These are phyloP conservation scores for Ogataea populi-albae DNA, from an alignment of 805 yeast species.

Conservation along the genomic window DNA sequence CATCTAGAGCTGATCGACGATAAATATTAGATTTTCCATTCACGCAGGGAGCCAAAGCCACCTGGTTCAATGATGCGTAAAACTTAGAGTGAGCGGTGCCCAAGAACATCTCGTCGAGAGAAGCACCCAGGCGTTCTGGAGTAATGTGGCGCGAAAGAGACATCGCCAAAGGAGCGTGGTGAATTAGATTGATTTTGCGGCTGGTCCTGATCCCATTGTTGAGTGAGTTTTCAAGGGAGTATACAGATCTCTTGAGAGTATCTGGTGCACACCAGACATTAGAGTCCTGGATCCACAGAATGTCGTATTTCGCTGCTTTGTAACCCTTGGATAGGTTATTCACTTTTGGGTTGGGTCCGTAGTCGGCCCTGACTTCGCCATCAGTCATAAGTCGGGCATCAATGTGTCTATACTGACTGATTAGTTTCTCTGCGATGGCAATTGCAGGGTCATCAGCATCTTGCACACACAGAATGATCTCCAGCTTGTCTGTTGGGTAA, in stretches of 20 bases:
- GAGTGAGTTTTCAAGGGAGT: constrained; percentile 43
- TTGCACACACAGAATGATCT: constrained; percentile 76
- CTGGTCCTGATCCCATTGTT: constrained; percentile 45
- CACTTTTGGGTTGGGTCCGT: constrained; percentile 87
- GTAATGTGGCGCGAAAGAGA: constrained; percentile 13
- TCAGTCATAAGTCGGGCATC: constrained; percentile 61
- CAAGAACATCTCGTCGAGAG: constrained; percentile 81
- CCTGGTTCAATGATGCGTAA: constrained; percentile 71
- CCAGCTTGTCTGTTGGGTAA: constrained; percentile 58
- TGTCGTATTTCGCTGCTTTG: constrained; percentile 61
- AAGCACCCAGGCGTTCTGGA: constrained; percentile 50
- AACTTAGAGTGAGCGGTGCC: constrained; percentile 83
- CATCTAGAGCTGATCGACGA: constrained; percentile 61
- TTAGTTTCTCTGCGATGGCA: constrained; percentile 48
- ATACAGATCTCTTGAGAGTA: constrained; percentile 62
- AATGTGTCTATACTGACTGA: constrained; percentile 51
- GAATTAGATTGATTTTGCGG: constrained; percentile 63
- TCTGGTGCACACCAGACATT: constrained; percentile 76
- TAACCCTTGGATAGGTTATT: constrained; percentile 85
- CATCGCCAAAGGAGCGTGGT: constrained; percentile 75
- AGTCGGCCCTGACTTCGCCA: constrained; percentile 39
- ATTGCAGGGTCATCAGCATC: constrained; percentile 61
- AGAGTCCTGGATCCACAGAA: constrained; percentile 82
- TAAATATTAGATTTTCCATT: constrained; percentile 86
- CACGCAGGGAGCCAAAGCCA: constrained; percentile 81